A percentile compares a stretch with the other conserved stretches of the same genome.
Evolutionary conservation across 176 grass and related monocot genomes (phyloP).

Genomic region (Oryza glumipatula): DNA sequence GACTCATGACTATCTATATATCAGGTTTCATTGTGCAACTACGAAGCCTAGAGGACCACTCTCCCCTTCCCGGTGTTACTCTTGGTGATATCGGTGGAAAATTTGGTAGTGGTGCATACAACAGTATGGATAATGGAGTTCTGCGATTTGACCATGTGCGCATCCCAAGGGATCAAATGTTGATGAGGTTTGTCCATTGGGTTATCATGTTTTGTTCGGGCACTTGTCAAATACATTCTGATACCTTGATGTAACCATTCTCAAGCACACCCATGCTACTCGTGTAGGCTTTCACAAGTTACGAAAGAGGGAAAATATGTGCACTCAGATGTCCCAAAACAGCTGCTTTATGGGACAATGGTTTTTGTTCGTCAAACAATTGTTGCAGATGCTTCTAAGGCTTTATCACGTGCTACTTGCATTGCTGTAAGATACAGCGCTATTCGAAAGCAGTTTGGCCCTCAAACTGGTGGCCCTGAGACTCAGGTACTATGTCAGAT

Average conservation of each 20-base stretch:
- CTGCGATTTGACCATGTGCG: conserved; percentile 91
- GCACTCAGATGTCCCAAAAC: conserved; percentile 86
- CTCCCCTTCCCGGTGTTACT: conserved; percentile 84
- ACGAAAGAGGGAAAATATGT: conserved; percentile 95
- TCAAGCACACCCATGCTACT: conserved; percentile 24
- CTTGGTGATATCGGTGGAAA: conserved; percentile 97
- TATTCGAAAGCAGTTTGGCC: conserved; percentile 87
- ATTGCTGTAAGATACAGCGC: conserved; percentile 94
- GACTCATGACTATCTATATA: conserved; percentile 34
- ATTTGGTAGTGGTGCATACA: conserved; percentile 96
- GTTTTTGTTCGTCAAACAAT: conserved; percentile 93
- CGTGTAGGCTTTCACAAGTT: conserved; percentile 88
- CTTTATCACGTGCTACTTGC: conserved; percentile 88
- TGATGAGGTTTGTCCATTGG: conserved; percentile 67
- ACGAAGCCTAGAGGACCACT: conserved; percentile 93
- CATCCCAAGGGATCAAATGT: conserved; percentile 96
- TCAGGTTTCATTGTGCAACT: conserved; percentile 97
- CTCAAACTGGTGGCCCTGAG: conserved; percentile 80
- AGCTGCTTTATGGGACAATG: conserved; percentile 96
- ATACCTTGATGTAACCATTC: conserved; percentile 15
- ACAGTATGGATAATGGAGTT: conserved; percentile 99
- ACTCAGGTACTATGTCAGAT: conserved; percentile 63
- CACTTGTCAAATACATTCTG: background rate
- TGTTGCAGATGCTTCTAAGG: conserved; percentile 90
- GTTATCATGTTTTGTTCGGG: background rate